Base-by-base conservation (phyloP, 495 filamentous ascomycete genomes). In the Alectoria sarmentosa region DNA sequence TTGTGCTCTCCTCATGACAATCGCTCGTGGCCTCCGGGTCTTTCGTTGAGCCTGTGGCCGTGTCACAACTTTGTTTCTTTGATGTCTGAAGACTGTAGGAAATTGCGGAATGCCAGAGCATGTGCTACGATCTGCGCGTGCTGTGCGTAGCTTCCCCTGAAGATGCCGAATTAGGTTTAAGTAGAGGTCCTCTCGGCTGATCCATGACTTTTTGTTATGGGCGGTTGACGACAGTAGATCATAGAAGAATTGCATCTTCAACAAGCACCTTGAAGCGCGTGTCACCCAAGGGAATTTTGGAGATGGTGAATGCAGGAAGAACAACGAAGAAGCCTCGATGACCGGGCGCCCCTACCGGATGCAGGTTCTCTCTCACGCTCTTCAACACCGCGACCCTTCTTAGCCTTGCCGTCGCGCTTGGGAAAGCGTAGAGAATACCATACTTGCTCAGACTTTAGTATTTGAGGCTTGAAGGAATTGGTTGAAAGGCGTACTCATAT, bases 121-220 rank as follows among this genome's bases (percentile, higher is more conserved):
- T 54, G 44, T 46, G 52, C 62, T 42, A 64, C 49, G 34, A 19
- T 57, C 21, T 61, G 26, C 38, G 62, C 62, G 30, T 10, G 28
- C 26, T 36, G 52, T 15, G 62, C 62, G 54, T 64, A 58, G 38
- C 9, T 34, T 56, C 10, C 37, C 37, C 52, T 42, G 28, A 19
- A 64, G 19, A 58, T 64, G 39, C 62, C 56, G 39, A 28, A 58
- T 64, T 36, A 48, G 62, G 62, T 34, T 64, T 5, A 57, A 55
- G 39, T 14, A n/a, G 26, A 38, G 30, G 23, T 19, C 23, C 39
- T 46, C 54, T 58, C 62, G 62, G 62, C 62, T 64, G 52, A 64
- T 64, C 26, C 52, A 46, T 58, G 49, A 42, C 37, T 42, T 32
- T 55, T 58, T 64, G 62, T 64, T 64, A 42, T 64, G 11, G 52